Percentiles rank a stretch among this genome's conserved stretches.
Evolutionary conservation across 257 asterid genomes (phyloP).

Genomic region (Scutellaria baicalensis): DNA sequence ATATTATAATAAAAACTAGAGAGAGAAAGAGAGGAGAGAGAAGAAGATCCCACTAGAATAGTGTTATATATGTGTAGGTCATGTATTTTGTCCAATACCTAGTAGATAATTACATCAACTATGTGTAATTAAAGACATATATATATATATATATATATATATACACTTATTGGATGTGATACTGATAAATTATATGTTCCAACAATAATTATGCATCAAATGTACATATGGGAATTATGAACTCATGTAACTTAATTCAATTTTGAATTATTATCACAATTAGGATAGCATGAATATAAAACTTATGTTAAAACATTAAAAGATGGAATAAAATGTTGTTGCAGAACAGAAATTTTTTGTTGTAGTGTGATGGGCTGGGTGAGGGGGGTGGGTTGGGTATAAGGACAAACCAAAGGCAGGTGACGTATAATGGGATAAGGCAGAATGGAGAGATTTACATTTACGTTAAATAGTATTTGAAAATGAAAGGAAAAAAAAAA

Average conservation of each 20-base stretch:
- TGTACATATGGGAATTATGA: no score
- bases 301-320: no score
- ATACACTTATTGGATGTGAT: no score
- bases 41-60: neutral
- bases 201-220: no score
- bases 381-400: neutral
- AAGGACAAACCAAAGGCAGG: neutral
- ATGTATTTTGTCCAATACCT: neutral
- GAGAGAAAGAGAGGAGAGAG: constrained; percentile 10
- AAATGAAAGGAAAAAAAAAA: neutral
- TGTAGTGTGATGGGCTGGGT: neutral
- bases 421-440: constrained; percentile 25
- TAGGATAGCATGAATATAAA: no score
- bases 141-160: no score
- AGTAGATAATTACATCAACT: no score
- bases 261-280: no score
- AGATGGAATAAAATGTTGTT: no score
- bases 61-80: neutral
- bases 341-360: neutral
- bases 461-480: constrained; percentile 20
- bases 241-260: no score
- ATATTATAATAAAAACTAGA: constrained; percentile 7
- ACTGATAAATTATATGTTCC: no score
- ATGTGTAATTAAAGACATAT: no score
- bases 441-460: constrained; percentile 29